Evolutionary conservation across 768 basidiomycete genomes (phyloP).

Genomic region (Pleurotus pulmonarius): DNA sequence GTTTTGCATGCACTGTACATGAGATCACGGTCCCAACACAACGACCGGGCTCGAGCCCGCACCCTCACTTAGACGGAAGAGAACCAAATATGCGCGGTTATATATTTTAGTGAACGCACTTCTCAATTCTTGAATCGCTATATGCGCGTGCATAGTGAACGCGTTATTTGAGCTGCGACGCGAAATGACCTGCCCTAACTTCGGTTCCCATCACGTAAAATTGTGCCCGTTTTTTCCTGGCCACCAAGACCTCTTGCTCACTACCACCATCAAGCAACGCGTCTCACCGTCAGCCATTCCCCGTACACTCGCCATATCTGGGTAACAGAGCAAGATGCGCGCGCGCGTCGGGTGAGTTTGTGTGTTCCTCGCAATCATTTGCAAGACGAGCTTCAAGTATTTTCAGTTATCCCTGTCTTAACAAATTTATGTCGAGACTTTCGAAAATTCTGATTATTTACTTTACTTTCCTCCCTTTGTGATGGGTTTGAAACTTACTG

Average conservation of each 20-base stretch:
- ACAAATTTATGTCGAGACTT: conserved; percentile 12
- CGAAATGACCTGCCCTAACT: conserved; percentile 2
- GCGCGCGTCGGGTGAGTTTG: background rate
- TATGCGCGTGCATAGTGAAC: too few species aligned
- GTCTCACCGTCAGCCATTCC: background rate
- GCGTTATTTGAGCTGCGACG: background rate
- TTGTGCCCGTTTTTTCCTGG: background rate
- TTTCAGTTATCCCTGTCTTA: conserved; percentile 15
- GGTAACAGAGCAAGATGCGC: background rate
- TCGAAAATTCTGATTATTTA: conserved; percentile 4
- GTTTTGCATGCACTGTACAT: too few species aligned
- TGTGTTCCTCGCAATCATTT: too few species aligned
- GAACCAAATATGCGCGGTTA: background rate
- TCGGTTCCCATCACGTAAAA: background rate
- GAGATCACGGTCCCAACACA: too few species aligned
- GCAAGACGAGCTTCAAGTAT: conserved; percentile 8
- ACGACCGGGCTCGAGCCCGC: too few species aligned
- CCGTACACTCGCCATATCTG: background rate
- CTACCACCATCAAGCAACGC: background rate
- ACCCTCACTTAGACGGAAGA: background rate
- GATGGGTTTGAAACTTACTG: background rate
- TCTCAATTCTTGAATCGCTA: too few species aligned
- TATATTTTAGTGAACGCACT: too few species aligned
- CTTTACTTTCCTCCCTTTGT: background rate
- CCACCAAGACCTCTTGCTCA: background rate